Evolutionary conservation across 129 eudicot genomes (phyloP), one percentile per base, ranked within the genome.

Genomic region (Arctium lappa): DNA sequence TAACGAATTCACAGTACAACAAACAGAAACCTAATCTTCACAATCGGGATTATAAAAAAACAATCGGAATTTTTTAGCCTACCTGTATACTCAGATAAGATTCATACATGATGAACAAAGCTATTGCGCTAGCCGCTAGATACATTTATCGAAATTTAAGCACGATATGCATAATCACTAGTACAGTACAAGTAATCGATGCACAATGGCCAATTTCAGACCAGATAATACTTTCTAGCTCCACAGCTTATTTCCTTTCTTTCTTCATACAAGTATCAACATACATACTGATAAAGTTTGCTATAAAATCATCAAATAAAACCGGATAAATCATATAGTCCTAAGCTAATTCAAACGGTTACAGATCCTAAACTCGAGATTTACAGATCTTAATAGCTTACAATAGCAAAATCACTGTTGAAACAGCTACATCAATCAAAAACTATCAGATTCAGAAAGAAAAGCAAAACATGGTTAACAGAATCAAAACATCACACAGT

Each of bases 151-250:
- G n/a, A 46, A 32, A 31, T 66, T 15, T 6, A 46, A 31, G 32
- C 31, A 31, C 30, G 33, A 27, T 46, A 48, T 37, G 81, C 77
- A 82, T 68, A 39, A 50, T 27, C 33, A 62, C 56, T 76, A 69
- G 79, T 81, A 56, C 74, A 6, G 85, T 81, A 81, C 66, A 81
- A 63, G 69, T 74, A 79, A 62, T 4, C 18, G 79, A 62, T 77
- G 71, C 75, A 75, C 34, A 63, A 39, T 37, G 46, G 32, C 44
- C 69, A 65, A 76, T 82, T 66, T 65, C 38, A 30, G 50, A 72
- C 73, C 37, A 42, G 27, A 22, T 22, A 44, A 32, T 66, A 30
- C 34, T 36, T 75, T 31, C 42, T 63, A 29, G 0, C 34, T 78
- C 44, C 12, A 65, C 73, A 36, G 22, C 40, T 3, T 33, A 2